Base-by-base conservation (phyloP, 352 stramenopile genomes). In the Phytopythium montanum region DNA sequence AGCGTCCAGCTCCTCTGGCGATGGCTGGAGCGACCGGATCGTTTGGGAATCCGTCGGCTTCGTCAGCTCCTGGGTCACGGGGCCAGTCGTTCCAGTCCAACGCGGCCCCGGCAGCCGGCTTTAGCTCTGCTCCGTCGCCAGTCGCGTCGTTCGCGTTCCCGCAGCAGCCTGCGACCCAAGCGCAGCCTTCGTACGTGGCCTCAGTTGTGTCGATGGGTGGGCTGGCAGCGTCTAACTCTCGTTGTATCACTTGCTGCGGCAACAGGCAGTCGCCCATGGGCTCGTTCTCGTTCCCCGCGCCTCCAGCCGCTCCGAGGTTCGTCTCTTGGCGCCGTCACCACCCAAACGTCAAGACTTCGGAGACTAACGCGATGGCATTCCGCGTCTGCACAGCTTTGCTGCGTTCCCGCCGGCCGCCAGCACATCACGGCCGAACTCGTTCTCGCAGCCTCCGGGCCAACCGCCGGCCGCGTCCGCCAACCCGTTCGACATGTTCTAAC, bases 401-500 rank as follows among this genome's bases (percentile, higher is more conserved):
- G 68, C 72, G 45, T 88, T 88, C 42, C 50, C 66, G 13, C 65
- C 54, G 21, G 26, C 51, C 18, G 21, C 57, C 39, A 54, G 16
- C 13, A 23, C 46, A 28, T 48, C 49, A 25, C 39, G 48, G 5
- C 48, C 56, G 16, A 61, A 61, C 48, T 66, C 57, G 13, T 82
- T 82, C 53, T 62, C 53, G 25, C 56, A 73, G 56, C 69, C 77
- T 16, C 64, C 73, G 52, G 56, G 49, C 16, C 76, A 73, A 61
- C 56, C 59, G 3, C 31, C 64, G 6, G 66, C 73, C 19, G 66
- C 73, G 42, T 60, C 82, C 29, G 74, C 82, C 36, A 94, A 94
- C 59, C 85, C 82, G 52, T 92, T 94, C 67, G 85, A 94, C 64
- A 82, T 94, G 78, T 91, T 94, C 68, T 94, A 64, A 85, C n/a